Percentiles rank a stretch among this genome's conserved stretches.
Evolutionary conservation across 139 green algal species (phyloP).

Genomic region (Chlorokybus atmophyticus): DNA sequence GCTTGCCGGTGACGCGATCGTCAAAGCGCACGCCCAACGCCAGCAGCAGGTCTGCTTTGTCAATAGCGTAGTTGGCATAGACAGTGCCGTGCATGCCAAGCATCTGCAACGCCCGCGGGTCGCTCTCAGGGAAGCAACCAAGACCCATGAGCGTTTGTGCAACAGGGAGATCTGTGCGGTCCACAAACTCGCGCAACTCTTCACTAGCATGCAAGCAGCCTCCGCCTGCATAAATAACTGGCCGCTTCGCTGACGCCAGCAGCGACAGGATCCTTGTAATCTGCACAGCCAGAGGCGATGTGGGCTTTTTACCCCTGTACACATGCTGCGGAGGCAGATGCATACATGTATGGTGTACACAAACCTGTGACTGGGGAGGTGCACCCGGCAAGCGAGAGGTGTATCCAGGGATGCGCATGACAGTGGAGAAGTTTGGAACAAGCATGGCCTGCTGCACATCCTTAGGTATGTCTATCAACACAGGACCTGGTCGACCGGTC

Average conservation of each 20-base stretch:
- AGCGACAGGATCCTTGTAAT: slow-evolving; percentile 26
- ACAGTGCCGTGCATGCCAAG: slow-evolving; percentile 98
- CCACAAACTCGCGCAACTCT: slow-evolving; percentile 73
- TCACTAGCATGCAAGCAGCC: slow-evolving; percentile 64
- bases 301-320: too few species aligned
- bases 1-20: slow-evolving; percentile 95
- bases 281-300: too few species aligned
- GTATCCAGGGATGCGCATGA: slow-evolving; percentile 77
- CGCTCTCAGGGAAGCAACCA: slow-evolving; percentile 34
- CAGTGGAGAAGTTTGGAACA: slow-evolving; percentile 72
- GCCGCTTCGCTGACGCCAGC: slow-evolving; percentile 37
- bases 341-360: too few species aligned
- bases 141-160: slow-evolving; percentile 91
- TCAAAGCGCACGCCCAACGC: slow-evolving; percentile 98
- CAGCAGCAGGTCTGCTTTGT: slow-evolving; percentile 81
- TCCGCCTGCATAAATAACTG: slow-evolving; percentile 74
- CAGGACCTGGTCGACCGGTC: slow-evolving; percentile 78
- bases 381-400: slow-evolving; percentile 70
- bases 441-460: slow-evolving; percentile 94
- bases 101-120: slow-evolving; percentile 63
- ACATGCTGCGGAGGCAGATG: too few species aligned
- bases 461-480: slow-evolving; percentile 97
- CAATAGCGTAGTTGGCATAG: slow-evolving; percentile 89
- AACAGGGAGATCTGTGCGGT: slow-evolving; percentile 67
- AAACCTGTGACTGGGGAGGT: too few species aligned